These are phyloP conservation scores for Sordariomycetes sp. DNA, from an alignment of 2,329 filamentous ascomycete genomes.

Conservation along the genomic window DNA sequence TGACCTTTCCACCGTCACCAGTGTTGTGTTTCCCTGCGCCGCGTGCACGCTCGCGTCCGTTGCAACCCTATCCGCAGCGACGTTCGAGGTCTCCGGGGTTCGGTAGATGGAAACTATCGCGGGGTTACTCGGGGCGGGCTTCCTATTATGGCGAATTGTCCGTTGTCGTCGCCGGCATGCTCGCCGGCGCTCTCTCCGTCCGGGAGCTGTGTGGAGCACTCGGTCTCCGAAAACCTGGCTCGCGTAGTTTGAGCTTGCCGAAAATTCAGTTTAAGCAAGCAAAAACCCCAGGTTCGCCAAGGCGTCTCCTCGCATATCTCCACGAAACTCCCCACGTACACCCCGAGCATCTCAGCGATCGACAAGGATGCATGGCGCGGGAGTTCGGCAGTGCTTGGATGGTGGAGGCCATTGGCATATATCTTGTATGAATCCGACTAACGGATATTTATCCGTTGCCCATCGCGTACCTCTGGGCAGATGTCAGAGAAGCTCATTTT, in stretches of 20 bases:
- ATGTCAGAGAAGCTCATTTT: not conserved
- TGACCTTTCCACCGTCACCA: not conserved
- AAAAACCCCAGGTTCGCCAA: not conserved
- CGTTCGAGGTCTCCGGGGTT: not conserved
- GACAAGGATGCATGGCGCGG: not conserved
- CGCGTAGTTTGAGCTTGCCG: not conserved
- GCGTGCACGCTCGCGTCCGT: not conserved
- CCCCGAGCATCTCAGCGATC: not conserved
- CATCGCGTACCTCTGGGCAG: not conserved
- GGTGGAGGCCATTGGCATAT: not conserved
- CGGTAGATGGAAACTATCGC: not conserved
- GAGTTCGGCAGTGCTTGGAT: not conserved
- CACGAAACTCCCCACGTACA: not conserved
- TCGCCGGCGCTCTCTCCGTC: not conserved
- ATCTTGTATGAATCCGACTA: not conserved
- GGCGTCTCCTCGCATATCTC: not conserved
- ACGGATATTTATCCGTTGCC: not conserved
- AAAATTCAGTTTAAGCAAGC: not conserved
- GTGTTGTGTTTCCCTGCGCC: not conserved
- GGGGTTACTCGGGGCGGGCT: not conserved
- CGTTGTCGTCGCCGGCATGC: not conserved
- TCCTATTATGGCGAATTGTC: not conserved
- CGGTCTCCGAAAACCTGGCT: not conserved
- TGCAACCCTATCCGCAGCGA: not conserved
- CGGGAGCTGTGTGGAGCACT: no score